Conservation (phyloP, 2,329 filamentous ascomycete species). For the Trichoderma simmonsii region DNA sequence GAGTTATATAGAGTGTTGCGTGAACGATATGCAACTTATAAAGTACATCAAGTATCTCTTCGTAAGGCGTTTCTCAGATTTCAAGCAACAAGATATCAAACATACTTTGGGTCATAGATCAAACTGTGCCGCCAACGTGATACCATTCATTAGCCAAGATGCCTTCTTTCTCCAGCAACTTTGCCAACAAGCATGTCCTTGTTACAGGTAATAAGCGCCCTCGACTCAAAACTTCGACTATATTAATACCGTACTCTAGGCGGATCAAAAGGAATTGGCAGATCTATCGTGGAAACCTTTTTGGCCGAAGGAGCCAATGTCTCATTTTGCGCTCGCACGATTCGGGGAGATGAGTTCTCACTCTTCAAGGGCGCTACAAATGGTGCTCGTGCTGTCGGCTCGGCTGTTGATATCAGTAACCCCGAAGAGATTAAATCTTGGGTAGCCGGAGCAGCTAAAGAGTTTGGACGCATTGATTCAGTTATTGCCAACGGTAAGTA, state of each 20-base stretch:
- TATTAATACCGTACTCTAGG: constrained; percentile 15
- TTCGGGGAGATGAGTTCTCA: constrained; percentile 24
- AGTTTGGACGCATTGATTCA: constrained; percentile 25
- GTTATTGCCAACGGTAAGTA: constrained; percentile 26
- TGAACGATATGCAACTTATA: too few species aligned
- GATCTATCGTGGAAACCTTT: constrained; percentile 23
- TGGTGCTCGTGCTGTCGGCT: constrained; percentile 22
- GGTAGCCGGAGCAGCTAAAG: constrained; percentile 21
- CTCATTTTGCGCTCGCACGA: constrained; percentile 26
- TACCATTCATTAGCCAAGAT: not conserved
- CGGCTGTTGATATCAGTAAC: constrained; percentile 25
- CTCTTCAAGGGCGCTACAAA: constrained; percentile 13
- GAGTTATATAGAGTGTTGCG: not conserved
- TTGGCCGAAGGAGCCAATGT: constrained; percentile 29
- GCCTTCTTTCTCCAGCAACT: not conserved
- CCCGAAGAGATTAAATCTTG: constrained; percentile 19
- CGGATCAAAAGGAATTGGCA: constrained; percentile 28
- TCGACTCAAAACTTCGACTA: not conserved
- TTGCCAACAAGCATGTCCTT: not conserved
- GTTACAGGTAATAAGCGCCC: not conserved
- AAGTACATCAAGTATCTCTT: too few species aligned
- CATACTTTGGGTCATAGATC: too few species aligned
- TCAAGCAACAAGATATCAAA: not conserved
- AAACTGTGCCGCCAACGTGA: too few species aligned
- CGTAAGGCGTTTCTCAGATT: fast-evolving